Conservation (phyloP, 345 rosid genomes). For the Hypericum androsaemum region DNA sequence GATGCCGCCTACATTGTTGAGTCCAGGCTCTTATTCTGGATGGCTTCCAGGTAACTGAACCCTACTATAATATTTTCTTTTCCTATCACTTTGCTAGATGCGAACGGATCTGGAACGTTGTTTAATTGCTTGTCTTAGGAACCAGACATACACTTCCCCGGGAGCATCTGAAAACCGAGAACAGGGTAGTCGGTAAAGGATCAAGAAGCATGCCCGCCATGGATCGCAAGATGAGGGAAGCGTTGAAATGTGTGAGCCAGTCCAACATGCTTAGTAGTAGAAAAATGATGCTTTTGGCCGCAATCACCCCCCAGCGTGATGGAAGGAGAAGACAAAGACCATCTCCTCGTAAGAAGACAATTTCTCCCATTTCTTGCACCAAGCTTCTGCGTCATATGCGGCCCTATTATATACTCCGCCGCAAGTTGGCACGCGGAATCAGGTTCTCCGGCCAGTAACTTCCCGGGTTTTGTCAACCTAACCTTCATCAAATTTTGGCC, state of each 20-base stretch:
- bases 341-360: constrained; percentile 29
- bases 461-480: too few species aligned
- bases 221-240: constrained; percentile 24
- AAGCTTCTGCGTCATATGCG: too few species aligned
- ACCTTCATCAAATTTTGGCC: too few species aligned
- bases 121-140: constrained; percentile 29
- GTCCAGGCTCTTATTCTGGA: constrained; percentile 20
- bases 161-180: constrained; percentile 24
- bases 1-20: constrained; percentile 19
- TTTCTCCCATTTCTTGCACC: constrained; percentile 21
- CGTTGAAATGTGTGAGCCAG: constrained; percentile 19
- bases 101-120: not conserved
- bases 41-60: constrained; percentile 33
- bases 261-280: constrained; percentile 26
- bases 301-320: constrained; percentile 18
- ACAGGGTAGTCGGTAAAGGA: constrained; percentile 13
- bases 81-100: not conserved
- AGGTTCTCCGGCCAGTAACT: too few species aligned
- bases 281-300: constrained; percentile 22
- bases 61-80: not conserved
- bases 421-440: too few species aligned
- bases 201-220: constrained; percentile 8
- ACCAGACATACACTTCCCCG: constrained; percentile 5
- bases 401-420: too few species aligned
- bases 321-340: constrained; percentile 22